Conservation (phyloP, 805 yeast species). For the Pichia phayaonensis region DNA sequence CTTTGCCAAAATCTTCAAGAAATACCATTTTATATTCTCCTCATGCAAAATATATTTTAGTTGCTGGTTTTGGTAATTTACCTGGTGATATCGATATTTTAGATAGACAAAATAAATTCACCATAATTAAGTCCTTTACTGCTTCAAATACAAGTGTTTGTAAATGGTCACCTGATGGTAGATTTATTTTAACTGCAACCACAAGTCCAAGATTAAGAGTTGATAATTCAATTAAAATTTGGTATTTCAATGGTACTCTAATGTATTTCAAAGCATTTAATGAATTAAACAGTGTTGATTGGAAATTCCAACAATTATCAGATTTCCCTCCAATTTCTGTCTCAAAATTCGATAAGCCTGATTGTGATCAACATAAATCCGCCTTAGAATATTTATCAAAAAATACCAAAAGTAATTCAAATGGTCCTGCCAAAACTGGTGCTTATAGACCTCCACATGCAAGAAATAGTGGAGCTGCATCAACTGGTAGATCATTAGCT, state of each 20-base stretch:
- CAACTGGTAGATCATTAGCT: conserved; percentile 43
- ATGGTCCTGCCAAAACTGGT: conserved; percentile 54
- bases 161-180: conserved; percentile 97
- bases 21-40: conserved; percentile 91
- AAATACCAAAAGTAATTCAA: conserved; percentile 20
- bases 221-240: conserved; percentile 87
- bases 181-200: conserved; percentile 88
- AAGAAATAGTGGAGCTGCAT: conserved; percentile 25
- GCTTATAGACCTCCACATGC: conserved; percentile 99
- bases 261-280: conserved; percentile 70
- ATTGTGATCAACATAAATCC: conserved; percentile 65
- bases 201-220: conserved; percentile 96
- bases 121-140: conserved; percentile 70
- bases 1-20: conserved; percentile 79
- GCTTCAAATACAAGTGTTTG: conserved; percentile 96
- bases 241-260: conserved; percentile 86
- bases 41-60: conserved; percentile 81
- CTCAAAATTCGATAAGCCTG: conserved; percentile 29
- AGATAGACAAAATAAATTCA: conserved; percentile 82
- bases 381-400: conserved; percentile 52
- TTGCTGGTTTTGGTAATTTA: conserved; percentile 96
- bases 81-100: conserved; percentile 95
- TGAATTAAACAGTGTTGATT: conserved; percentile 73
- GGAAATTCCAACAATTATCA: conserved; percentile 64
- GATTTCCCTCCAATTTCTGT: conserved; percentile 48